Percentiles rank a stretch among this genome's conserved stretches.
These are phyloP conservation scores for Musa troglodytarum DNA, from an alignment of 176 grass and related monocot species.

Conservation along the genomic window DNA sequence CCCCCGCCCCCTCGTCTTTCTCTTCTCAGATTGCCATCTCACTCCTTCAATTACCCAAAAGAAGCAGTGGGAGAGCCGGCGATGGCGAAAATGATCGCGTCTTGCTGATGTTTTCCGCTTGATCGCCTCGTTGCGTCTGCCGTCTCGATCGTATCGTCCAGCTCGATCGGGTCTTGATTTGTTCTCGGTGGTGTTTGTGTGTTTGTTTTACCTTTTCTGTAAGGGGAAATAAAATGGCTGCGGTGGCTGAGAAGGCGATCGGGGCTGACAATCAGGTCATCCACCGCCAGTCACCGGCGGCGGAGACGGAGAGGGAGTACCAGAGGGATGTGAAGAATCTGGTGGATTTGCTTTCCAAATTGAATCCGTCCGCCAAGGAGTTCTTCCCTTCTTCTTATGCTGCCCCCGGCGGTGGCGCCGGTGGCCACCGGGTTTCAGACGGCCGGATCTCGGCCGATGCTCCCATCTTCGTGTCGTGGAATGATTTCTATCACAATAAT, in stretches of 20 bases:
- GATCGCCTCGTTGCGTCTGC: not conserved
- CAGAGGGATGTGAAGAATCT: constrained; percentile 5
- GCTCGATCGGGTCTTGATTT: not conserved
- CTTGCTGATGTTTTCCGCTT: not conserved
- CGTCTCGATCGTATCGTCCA: not conserved
- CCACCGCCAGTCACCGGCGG: not conserved
- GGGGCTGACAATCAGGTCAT: constrained; percentile 1
- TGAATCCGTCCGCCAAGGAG: constrained; percentile 9
- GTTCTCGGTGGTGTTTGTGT: not conserved
- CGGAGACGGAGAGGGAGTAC: constrained; percentile 6
- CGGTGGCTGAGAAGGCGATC: constrained; percentile 14
- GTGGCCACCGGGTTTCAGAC: not conserved
- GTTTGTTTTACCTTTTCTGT: not conserved
- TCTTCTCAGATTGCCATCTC: too few species aligned
- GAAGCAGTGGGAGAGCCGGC: not conserved
- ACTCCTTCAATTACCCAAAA: too few species aligned
- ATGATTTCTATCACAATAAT: constrained; percentile 10
- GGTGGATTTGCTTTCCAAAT: constrained; percentile 13
- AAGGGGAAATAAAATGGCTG: not conserved
- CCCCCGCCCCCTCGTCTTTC: too few species aligned
- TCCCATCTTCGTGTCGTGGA: constrained; percentile 15
- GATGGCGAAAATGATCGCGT: constrained; percentile 4
- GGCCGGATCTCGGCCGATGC: constrained; percentile 20
- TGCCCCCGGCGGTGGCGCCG: not conserved
- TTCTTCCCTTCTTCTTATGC: constrained; percentile 10